Percentiles rank a stretch among this genome's conserved stretches.
Evolutionary conservation across 2,329 filamentous ascomycete genomes (phyloP).

Genomic region (Stenocarpella maydis): DNA sequence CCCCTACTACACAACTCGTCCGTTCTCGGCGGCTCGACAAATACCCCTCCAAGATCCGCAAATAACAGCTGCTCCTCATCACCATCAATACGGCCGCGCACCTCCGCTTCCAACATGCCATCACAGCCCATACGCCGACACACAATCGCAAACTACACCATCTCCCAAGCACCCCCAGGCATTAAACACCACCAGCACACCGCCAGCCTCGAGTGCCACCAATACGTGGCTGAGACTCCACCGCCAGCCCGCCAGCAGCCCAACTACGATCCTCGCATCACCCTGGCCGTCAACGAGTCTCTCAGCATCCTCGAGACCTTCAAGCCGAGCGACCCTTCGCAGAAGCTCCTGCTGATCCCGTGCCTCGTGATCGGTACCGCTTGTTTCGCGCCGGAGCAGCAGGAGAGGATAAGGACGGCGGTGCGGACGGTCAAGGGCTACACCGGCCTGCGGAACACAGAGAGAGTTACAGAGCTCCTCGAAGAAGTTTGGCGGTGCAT

Average conservation of each 20-base stretch:
- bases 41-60: conserved; percentile 43
- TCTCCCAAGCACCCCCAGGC: conserved; percentile 37
- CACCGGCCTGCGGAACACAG: conserved; percentile 66
- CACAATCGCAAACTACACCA: conserved; percentile 40
- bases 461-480: conserved; percentile 61
- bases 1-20: conserved; percentile 34
- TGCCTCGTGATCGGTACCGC: conserved; percentile 69
- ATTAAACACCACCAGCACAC: conserved; percentile 33
- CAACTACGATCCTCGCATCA: conserved; percentile 61
- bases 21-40: conserved; percentile 34
- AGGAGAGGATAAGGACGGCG: conserved; percentile 59
- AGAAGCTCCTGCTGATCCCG: conserved; percentile 67
- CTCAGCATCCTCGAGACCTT: conserved; percentile 63
- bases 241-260: conserved; percentile 56
- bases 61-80: conserved; percentile 48
- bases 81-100: conserved; percentile 40
- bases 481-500: conserved; percentile 68
- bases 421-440: conserved; percentile 63
- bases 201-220: conserved; percentile 37
- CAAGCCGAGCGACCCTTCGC: conserved; percentile 63
- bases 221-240: conserved; percentile 49
- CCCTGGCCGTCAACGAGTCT: conserved; percentile 63
- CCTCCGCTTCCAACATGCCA: conserved; percentile 32
- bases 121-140: conserved; percentile 37
- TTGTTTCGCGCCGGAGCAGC: conserved; percentile 61